Evolutionary conservation across 352 stramenopile genomes (phyloP).

Genomic region (Plasmopara viticola): DNA sequence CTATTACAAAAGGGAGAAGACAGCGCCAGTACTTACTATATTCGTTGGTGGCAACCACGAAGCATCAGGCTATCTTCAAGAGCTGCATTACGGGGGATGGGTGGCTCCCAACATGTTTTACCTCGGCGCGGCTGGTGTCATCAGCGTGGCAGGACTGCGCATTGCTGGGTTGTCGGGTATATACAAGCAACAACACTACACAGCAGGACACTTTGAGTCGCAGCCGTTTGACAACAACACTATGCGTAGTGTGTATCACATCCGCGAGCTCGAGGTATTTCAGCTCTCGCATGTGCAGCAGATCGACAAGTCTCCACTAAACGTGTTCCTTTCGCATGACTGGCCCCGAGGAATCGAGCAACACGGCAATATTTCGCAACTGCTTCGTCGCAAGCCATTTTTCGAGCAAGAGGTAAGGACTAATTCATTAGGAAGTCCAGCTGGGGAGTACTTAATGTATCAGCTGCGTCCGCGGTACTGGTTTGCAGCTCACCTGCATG

Average conservation of each 20-base stretch:
- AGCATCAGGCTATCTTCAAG: constrained; percentile 94
- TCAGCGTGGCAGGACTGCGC: constrained; percentile 88
- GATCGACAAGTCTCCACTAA: constrained; percentile 47
- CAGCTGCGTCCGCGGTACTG: constrained; percentile 91
- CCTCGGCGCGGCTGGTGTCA: constrained; percentile 90
- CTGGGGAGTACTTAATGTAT: constrained; percentile 89
- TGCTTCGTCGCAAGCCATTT: constrained; percentile 93
- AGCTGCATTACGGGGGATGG: constrained; percentile 97
- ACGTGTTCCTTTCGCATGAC: constrained; percentile 96
- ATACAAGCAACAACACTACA: constrained; percentile 93
- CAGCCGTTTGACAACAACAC: constrained; percentile 62
- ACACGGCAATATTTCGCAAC: constrained; percentile 83
- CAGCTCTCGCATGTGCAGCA: constrained; percentile 80
- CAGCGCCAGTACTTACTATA: constrained; percentile 92
- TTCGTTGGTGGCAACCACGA: constrained; percentile 99
- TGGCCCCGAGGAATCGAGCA: constrained; percentile 97
- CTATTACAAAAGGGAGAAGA: constrained; percentile 93
- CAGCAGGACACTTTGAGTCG: constrained; percentile 84
- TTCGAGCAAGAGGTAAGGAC: constrained; percentile 92
- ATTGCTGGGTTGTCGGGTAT: constrained; percentile 98
- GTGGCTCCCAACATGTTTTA: constrained; percentile 99
- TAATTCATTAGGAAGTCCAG: constrained; percentile 91
- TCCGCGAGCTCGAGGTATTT: constrained; percentile 91
- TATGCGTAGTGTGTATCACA: constrained; percentile 94
- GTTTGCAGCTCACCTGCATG: constrained; percentile 98